Conservation (phyloP, 352 stramenopile species). For the Globisporangium megalacanthum region DNA sequence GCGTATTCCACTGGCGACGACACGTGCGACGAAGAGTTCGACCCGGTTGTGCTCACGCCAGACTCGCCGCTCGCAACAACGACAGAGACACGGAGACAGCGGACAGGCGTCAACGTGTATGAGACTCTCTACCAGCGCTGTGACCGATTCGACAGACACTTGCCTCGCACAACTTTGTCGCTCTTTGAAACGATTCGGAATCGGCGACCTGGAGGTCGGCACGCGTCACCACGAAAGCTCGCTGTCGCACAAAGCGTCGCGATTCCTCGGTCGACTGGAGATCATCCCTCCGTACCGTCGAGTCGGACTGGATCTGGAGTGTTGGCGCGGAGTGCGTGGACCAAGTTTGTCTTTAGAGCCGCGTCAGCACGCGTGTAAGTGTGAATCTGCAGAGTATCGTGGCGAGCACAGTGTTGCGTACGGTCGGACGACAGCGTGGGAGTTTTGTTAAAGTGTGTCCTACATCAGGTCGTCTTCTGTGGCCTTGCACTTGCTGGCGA, state of each 20-base stretch:
- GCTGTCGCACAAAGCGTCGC: too few species aligned
- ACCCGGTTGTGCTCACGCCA: not conserved
- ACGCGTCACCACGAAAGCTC: not conserved
- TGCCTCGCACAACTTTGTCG: not conserved
- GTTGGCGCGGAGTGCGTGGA: not conserved
- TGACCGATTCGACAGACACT: not conserved
- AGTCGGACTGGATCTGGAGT: not conserved
- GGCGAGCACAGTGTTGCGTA: too few species aligned
- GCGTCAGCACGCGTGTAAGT: not conserved
- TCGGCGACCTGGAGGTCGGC: too few species aligned
- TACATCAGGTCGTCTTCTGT: not conserved
- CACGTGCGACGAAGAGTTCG: constrained; percentile 12
- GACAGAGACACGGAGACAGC: not conserved
- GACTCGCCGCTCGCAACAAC: not conserved
- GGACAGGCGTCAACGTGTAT: not conserved
- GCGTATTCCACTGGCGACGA: constrained; percentile 2
- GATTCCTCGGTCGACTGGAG: not conserved
- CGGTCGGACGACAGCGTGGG: too few species aligned
- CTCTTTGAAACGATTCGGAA: not conserved
- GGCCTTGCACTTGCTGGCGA: not conserved
- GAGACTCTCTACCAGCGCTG: not conserved
- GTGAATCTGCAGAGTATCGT: not conserved
- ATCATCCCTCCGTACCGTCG: too few species aligned
- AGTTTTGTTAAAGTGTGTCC: too few species aligned
- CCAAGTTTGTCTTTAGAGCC: not conserved